These are phyloP conservation scores for Vigna mungo DNA, from an alignment of 306 rosid species.

Conservation along the genomic window DNA sequence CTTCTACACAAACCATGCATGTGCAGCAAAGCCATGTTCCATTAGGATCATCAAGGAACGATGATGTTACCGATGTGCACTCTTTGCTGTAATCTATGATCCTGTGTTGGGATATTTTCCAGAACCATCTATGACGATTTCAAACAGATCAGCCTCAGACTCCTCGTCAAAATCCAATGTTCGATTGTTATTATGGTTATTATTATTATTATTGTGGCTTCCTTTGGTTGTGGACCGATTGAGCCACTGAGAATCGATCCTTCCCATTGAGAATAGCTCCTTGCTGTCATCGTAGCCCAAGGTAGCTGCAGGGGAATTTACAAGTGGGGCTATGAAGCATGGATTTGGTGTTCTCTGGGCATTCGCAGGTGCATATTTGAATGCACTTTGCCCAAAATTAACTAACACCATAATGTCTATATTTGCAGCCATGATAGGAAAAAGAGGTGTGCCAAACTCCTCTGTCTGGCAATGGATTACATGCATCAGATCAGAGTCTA, in stretches of 20 bases:
- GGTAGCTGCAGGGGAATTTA: slow-evolving; percentile 51
- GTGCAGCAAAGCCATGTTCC: slow-evolving; percentile 40
- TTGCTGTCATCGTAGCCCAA: slow-evolving; percentile 80
- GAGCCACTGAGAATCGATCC: slow-evolving; percentile 83
- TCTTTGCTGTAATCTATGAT: slow-evolving; percentile 38
- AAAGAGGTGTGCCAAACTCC: slow-evolving; percentile 79
- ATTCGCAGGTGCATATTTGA: slow-evolving; percentile 83
- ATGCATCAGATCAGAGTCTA: slow-evolving; percentile 83
- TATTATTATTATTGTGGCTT: slow-evolving; percentile 45
- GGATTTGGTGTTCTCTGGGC: slow-evolving; percentile 91
- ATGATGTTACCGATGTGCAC: slow-evolving; percentile 9
- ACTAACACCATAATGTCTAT: slow-evolving; percentile 66
- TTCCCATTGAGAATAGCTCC: slow-evolving; percentile 96
- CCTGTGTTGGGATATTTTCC: slow-evolving; percentile 45
- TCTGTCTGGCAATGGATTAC: slow-evolving; percentile 72
- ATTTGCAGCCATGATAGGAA: slow-evolving; percentile 78
- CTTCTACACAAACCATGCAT: slow-evolving; percentile 20
- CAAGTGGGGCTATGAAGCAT: slow-evolving; percentile 70
- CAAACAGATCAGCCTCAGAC: slow-evolving; percentile 64
- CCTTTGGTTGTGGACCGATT: slow-evolving; percentile 58
- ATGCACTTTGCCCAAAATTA: slow-evolving; percentile 81
- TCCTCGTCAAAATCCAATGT: slow-evolving; percentile 57
- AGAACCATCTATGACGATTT: slow-evolving; percentile 56
- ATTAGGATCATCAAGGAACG: slow-evolving; percentile 16
- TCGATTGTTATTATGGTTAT: slow-evolving; percentile 25